Evolutionary conservation across 148 eudicot species (phyloP), one percentile per base, ranked within the genome.

Genomic region (Chenopodium quinoa): DNA sequence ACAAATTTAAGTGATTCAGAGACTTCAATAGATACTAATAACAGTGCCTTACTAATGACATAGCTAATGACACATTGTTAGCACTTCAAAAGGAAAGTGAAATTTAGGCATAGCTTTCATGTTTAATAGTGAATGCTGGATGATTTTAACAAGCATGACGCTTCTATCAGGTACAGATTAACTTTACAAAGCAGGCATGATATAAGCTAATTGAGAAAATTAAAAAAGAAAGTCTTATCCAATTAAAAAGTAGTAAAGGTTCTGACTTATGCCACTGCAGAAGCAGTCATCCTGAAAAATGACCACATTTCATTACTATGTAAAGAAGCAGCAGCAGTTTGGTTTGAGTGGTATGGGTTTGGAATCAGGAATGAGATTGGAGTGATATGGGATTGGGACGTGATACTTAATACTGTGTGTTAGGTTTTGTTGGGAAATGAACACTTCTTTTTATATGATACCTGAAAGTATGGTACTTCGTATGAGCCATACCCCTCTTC

Each of bases 1-100:
- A 64, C 62, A 88, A 10, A 77, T 67, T 40, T 25, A 75, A 23
- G 71, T 14, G 29, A 79, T 7, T 75, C 25, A 79, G 67, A 60
- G 20, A 19, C 25, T 75, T 56, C 85, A 62, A 46, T 60, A 13
- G 11, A 32, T 20, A 37, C 23, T 46, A 23, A 13, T 22, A 32
- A 58, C 77, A 66, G 23, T 12, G 52, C 64, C 10, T 29, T 27
- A 73, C 10, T 13, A 7, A 14, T n/a, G 50, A 7, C 44, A 78
- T 3, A 32, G 37, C 17, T 8, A 20, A 20, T 46, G 7, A 32
- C 60, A 65, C 71, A 75, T 13, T 29, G 16, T 4, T 7, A 22
- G 25, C 40, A 44, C 16, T 31, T 62, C 16, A 71, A n/a, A 47
- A 50, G 32, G 31, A 48, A 34, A 7, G 19, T 32, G 40, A 8